A percentile compares a stretch with the other conserved stretches of the same genome.
These are phyloP conservation scores for Tricharina praecox DNA, from an alignment of 495 filamentous ascomycete species.

Conservation along the genomic window DNA sequence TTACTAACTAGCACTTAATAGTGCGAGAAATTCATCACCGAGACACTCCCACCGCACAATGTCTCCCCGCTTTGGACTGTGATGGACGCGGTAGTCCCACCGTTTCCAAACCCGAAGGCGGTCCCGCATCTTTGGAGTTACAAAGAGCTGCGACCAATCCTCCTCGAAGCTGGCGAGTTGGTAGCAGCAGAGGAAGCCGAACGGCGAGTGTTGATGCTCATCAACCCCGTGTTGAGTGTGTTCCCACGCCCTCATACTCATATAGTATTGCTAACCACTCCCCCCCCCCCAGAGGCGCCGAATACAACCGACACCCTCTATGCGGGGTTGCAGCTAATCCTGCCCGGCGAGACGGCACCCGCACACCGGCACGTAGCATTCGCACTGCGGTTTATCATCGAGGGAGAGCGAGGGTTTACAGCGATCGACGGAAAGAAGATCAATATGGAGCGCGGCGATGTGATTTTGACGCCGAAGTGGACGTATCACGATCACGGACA, in stretches of 20 bases:
- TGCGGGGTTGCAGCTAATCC: slow-evolving; percentile 35
- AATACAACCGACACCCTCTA: slow-evolving; percentile 39
- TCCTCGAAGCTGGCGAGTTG: slow-evolving; percentile 31
- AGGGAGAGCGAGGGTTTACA: slow-evolving; percentile 35
- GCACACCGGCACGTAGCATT: slow-evolving; percentile 37
- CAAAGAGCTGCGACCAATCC: slow-evolving; percentile 29
- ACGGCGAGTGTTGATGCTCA: slow-evolving; percentile 33
- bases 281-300: slow-evolving; percentile 27
- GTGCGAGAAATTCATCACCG: slow-evolving; percentile 9
- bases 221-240: slow-evolving; percentile 28
- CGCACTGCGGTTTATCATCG: slow-evolving; percentile 37
- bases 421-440: slow-evolving; percentile 34
- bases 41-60: slow-evolving; percentile 11
- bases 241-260: not conserved
- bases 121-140: slow-evolving; percentile 32
- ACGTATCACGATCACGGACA: slow-evolving; percentile 38
- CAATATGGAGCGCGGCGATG: slow-evolving; percentile 33
- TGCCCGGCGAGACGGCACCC: slow-evolving; percentile 34
- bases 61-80: slow-evolving; percentile 31
- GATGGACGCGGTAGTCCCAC: slow-evolving; percentile 32
- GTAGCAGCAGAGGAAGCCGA: slow-evolving; percentile 33
- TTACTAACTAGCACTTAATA: too few species aligned
- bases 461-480: slow-evolving; percentile 37
- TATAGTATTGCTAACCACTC: too few species aligned
- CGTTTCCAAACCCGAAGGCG: slow-evolving; percentile 30